Evolutionary conservation across 1,139 yeast species (phyloP).

Genomic region (Pichia sp.): DNA sequence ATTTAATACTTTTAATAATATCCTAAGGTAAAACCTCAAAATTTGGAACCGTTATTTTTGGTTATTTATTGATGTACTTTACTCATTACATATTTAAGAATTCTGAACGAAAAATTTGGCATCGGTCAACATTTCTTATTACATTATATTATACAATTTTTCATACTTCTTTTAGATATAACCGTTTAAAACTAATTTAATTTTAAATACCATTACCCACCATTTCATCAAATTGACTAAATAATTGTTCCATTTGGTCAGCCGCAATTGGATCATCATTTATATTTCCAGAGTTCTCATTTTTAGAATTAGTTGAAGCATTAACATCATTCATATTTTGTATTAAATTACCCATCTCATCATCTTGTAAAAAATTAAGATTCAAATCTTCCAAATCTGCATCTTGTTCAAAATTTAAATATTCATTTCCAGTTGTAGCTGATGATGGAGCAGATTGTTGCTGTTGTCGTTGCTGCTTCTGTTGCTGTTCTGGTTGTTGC

Average conservation of each 20-base stretch:
- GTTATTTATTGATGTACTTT: too few species aligned
- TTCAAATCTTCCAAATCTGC: conserved; percentile 22
- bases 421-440: conserved; percentile 4
- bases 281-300: neutral
- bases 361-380: conserved; percentile 20
- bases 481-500: conserved; percentile 1
- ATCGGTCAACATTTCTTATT: too few species aligned
- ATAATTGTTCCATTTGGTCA: conserved; percentile 28
- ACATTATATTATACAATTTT: too few species aligned
- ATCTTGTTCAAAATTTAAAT: conserved; percentile 16
- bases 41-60: too few species aligned
- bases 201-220: conserved; percentile 19
- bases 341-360: conserved; percentile 6
- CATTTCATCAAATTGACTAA: conserved; percentile 28
- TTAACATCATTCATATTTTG: neutral
- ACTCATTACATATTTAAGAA: too few species aligned
- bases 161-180: neutral
- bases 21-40: too few species aligned
- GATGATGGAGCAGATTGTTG: neutral
- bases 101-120: too few species aligned
- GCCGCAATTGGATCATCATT: conserved; percentile 18
- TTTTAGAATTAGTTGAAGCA: neutral
- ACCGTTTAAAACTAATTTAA: neutral
- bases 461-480: neutral
- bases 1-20: too few species aligned